Conservation (phyloP, 345 rosid species). For the Melastoma malabathricum region DNA sequence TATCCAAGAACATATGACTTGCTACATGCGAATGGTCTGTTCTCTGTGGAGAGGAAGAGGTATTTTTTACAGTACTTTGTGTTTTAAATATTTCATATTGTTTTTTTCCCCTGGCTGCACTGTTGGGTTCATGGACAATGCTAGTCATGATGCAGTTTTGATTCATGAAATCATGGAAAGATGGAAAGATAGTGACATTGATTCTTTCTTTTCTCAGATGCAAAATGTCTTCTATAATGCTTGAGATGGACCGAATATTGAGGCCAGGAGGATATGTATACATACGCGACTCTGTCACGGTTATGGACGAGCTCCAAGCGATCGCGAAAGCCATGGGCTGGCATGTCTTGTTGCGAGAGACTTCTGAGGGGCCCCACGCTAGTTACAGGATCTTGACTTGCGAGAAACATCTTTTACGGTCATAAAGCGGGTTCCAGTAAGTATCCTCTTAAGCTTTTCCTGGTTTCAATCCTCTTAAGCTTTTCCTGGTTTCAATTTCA, state of each 20-base stretch:
- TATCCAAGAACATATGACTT: slow-evolving; percentile 94
- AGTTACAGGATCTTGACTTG: slow-evolving; percentile 70
- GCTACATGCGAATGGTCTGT: slow-evolving; percentile 80
- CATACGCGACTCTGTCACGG: slow-evolving; percentile 61
- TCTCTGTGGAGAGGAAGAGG: slow-evolving; percentile 86
- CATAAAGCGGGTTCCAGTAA: slow-evolving; percentile 10
- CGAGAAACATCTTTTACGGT: slow-evolving; percentile 44
- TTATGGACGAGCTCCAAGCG: slow-evolving; percentile 70
- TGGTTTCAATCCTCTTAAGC: no score
- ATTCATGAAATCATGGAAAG: no score
- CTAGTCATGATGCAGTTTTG: no score
- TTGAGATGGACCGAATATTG: slow-evolving; percentile 93
- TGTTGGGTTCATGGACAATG: no score
- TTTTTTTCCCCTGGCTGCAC: no score
- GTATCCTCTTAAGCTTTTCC: no score
- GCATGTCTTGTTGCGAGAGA: slow-evolving; percentile 46
- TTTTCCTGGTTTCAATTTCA: no score
- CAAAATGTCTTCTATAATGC: slow-evolving; percentile 77
- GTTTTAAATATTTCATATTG: no score
- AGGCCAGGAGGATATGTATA: slow-evolving; percentile 92
- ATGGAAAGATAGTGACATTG: neutral
- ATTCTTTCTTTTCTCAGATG: slow-evolving; percentile 37
- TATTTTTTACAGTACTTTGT: slow-evolving; percentile 6
- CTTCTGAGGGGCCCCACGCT: slow-evolving; percentile 94
- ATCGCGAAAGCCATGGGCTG: slow-evolving; percentile 79